Conservation (phyloP, 1,284 basidiomycete genomes). For the Cryptococcus amylolentus region DNA sequence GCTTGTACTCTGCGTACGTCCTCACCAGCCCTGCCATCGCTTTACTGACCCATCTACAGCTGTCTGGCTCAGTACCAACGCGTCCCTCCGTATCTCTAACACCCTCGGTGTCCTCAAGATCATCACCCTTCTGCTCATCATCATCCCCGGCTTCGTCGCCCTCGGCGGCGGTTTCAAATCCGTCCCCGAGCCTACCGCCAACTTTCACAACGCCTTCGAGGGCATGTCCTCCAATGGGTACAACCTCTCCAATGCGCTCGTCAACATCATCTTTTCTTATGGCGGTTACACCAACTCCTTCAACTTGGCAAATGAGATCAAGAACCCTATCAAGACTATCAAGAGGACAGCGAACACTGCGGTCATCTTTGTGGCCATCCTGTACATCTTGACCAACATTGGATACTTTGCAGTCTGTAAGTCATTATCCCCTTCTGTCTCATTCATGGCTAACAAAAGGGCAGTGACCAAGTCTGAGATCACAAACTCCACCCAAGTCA, state of each 20-base stretch:
- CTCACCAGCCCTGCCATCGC: neutral
- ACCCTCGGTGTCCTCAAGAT: slow-evolving; percentile 19
- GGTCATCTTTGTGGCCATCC: slow-evolving; percentile 27
- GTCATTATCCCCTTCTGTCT: neutral
- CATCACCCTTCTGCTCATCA: slow-evolving; percentile 30
- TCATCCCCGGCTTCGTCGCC: slow-evolving; percentile 55
- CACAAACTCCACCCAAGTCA: slow-evolving; percentile 32
- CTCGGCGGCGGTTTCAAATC: slow-evolving; percentile 52
- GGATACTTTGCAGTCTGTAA: slow-evolving; percentile 49
- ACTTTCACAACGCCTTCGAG: slow-evolving; percentile 55
- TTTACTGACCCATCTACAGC: neutral
- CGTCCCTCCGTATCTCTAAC: slow-evolving; percentile 15
- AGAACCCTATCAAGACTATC: slow-evolving; percentile 37
- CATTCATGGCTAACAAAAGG: neutral
- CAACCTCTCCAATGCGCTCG: slow-evolving; percentile 48
- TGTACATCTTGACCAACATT: slow-evolving; percentile 39
- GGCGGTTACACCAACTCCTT: slow-evolving; percentile 54
- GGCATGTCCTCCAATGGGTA: slow-evolving; percentile 50
- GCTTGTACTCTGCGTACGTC: slow-evolving; percentile 14
- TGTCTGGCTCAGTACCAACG: slow-evolving; percentile 12
- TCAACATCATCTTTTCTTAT: slow-evolving; percentile 25
- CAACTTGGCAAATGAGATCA: slow-evolving; percentile 54
- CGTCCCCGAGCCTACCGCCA: slow-evolving; percentile 53
- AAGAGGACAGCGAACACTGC: slow-evolving; percentile 32
- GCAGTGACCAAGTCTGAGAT: slow-evolving; percentile 43